These are phyloP conservation scores for Penicillium ucsense DNA, from an alignment of 495 filamentous ascomycete genomes.

Conservation along the genomic window DNA sequence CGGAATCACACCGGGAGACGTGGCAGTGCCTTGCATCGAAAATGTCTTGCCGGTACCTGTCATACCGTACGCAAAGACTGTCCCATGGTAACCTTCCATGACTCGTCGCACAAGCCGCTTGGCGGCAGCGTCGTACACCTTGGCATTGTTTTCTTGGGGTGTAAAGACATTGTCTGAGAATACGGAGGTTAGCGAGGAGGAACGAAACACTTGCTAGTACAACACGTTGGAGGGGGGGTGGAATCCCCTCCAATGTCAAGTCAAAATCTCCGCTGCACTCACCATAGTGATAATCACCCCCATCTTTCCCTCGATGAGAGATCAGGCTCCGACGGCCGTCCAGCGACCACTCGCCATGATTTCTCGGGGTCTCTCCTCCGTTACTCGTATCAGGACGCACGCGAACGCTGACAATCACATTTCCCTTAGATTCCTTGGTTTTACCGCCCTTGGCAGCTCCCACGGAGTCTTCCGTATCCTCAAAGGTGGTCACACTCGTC, in stretches of 20 bases:
- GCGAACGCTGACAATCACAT: conserved; percentile 91
- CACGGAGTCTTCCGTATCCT: conserved; percentile 44
- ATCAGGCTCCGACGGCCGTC: conserved; percentile 77
- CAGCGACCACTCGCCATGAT: conserved; percentile 84
- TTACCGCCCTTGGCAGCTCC: conserved; percentile 26
- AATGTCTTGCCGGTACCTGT: conserved; percentile 98
- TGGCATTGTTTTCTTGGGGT: conserved; percentile 81
- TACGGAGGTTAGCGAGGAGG: neutral
- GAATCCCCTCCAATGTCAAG: neutral
- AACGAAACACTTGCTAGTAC: too few species aligned
- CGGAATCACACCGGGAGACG: conserved; percentile 93
- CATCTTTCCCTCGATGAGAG: conserved; percentile 77
- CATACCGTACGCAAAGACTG: conserved; percentile 98
- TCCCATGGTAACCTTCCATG: conserved; percentile 98
- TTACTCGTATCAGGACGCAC: conserved; percentile 67
- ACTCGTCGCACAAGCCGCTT: conserved; percentile 91
- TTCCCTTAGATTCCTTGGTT: conserved; percentile 69
- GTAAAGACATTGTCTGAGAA: conserved; percentile 85
- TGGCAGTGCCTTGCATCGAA: conserved; percentile 97
- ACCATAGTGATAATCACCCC: conserved; percentile 91
- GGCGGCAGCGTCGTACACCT: conserved; percentile 86
- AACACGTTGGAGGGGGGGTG: neutral
- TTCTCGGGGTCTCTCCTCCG: conserved; percentile 45
- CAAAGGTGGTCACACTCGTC: conserved; percentile 79
- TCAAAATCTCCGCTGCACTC: conserved; percentile 15